Percentiles rank a stretch among this genome's conserved stretches.
Evolutionary conservation across 2,329 filamentous ascomycete genomes (phyloP).

Genomic region (Talaromyces islandicus): DNA sequence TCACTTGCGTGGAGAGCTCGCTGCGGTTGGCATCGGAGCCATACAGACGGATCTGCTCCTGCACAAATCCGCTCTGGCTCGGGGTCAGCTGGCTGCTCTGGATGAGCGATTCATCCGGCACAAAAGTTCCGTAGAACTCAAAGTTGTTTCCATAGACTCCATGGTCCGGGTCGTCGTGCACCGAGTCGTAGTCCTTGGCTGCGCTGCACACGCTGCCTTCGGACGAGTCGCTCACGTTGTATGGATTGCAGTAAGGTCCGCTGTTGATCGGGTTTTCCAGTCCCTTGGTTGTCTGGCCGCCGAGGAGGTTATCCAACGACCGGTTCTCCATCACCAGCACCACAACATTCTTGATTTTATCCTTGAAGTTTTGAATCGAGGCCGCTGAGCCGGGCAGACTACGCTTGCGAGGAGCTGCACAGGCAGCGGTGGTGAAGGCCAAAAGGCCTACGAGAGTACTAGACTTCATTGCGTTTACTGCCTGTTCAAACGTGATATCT

Average conservation of each 20-base stretch:
- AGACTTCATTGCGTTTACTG: conserved; percentile 1
- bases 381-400: conserved; percentile 2
- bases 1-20: conserved; percentile 31
- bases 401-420: conserved; percentile 8
- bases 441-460: conserved; percentile 6
- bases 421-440: conserved; percentile 5
- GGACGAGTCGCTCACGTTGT: conserved; percentile 24
- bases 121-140: conserved; percentile 36
- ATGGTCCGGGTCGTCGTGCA: conserved; percentile 40
- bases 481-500: neutral
- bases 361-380: conserved; percentile 10
- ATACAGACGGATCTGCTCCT: conserved; percentile 35
- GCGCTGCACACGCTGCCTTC: conserved; percentile 27
- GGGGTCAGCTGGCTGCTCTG: conserved; percentile 9
- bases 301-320: conserved; percentile 36
- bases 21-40: conserved; percentile 25
- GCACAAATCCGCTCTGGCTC: conserved; percentile 38
- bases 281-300: conserved; percentile 33
- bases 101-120: conserved; percentile 18
- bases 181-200: conserved; percentile 13
- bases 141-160: conserved; percentile 38
- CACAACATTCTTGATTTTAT: conserved; percentile 45
- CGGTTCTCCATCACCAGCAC: conserved; percentile 42
- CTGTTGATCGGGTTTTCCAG: conserved; percentile 28
- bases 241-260: conserved; percentile 35